phyloP scores from a whole-genome alignment of 768 basidiomycete species.

The Pleurotus ostreatus region DNA sequence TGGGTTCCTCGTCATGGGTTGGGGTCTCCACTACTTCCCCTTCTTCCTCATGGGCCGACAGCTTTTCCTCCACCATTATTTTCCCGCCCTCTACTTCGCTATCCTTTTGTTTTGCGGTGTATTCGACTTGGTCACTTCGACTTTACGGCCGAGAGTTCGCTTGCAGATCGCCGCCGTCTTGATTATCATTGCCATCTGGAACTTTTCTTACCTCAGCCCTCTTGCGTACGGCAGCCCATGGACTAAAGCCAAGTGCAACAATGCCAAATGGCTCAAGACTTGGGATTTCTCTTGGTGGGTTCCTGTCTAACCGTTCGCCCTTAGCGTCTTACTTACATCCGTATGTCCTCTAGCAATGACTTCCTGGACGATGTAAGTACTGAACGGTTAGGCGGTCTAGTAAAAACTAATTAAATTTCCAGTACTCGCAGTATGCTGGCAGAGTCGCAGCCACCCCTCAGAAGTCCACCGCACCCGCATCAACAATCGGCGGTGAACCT shows the following conservation, averaged over 20 bases:
- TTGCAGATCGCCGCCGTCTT: slow-evolving; percentile 79
- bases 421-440: slow-evolving; percentile 58
- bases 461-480: slow-evolving; percentile 30
- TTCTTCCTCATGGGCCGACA: slow-evolving; percentile 98
- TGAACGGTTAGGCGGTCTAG: not conserved
- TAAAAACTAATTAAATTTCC: slow-evolving; percentile 2
- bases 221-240: slow-evolving; percentile 81
- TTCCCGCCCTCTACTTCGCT: slow-evolving; percentile 95
- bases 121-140: slow-evolving; percentile 85
- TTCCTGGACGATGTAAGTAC: slow-evolving; percentile 61
- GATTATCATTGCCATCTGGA: slow-evolving; percentile 70
- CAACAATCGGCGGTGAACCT: slow-evolving; percentile 48
- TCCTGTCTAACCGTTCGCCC: too few relatives aligned
- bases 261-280: slow-evolving; percentile 81
- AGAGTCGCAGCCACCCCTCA: slow-evolving; percentile 32
- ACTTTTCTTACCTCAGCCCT: slow-evolving; percentile 76
- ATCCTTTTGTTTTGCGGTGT: slow-evolving; percentile 70
- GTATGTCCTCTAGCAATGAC: slow-evolving; percentile 43
- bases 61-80: slow-evolving; percentile 97
- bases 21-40: slow-evolving; percentile 91
- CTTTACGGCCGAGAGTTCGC: slow-evolving; percentile 69
- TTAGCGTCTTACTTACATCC: not conserved
- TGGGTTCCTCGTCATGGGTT: slow-evolving; percentile 89
- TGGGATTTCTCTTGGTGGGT: slow-evolving; percentile 94
- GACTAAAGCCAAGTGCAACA: slow-evolving; percentile 77